phyloP scores from a whole-genome alignment of 2,329 filamentous ascomycete species.

The Fusarium hostae region DNA sequence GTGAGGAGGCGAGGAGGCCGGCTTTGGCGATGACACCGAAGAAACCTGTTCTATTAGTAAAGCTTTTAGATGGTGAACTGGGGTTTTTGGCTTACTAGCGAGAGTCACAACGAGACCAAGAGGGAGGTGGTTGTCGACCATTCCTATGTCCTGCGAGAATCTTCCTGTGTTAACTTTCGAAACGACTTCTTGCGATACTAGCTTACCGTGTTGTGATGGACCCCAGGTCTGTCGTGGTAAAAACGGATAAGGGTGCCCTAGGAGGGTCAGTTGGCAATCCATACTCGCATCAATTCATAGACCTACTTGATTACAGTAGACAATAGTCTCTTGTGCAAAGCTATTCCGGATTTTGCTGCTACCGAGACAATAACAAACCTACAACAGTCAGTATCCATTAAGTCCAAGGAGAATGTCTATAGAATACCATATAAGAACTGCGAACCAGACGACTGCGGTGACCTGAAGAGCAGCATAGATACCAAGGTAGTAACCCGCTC shows the following conservation, averaged over 20 bases:
- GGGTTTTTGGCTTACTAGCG: conserved; percentile 47
- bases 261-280: conserved; percentile 5
- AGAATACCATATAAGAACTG: conserved; percentile 37
- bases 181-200: accelerated
- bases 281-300: accelerated
- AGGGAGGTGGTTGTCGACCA: conserved; percentile 56
- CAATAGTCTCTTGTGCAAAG: conserved; percentile 42
- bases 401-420: accelerated
- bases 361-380: conserved; percentile 47
- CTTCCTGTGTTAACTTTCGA: conserved; percentile 30
- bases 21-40: conserved; percentile 45
- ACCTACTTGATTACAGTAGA: conserved; percentile 35
- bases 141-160: conserved; percentile 58
- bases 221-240: conserved; percentile 54
- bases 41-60: conserved; percentile 46
- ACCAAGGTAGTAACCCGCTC: conserved; percentile 40
- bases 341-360: conserved; percentile 43
- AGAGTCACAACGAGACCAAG: conserved; percentile 48
- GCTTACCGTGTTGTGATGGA: conserved; percentile 54
- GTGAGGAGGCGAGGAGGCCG: conserved; percentile 39
- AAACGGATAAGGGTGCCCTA: conserved; percentile 55
- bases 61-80: background rate
- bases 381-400: background rate
- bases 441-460: conserved; percentile 35
- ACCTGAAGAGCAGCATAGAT: conserved; percentile 43